Evolutionary conservation across 495 filamentous ascomycete genomes (phyloP).

Genomic region (Xylaria telfairii): DNA sequence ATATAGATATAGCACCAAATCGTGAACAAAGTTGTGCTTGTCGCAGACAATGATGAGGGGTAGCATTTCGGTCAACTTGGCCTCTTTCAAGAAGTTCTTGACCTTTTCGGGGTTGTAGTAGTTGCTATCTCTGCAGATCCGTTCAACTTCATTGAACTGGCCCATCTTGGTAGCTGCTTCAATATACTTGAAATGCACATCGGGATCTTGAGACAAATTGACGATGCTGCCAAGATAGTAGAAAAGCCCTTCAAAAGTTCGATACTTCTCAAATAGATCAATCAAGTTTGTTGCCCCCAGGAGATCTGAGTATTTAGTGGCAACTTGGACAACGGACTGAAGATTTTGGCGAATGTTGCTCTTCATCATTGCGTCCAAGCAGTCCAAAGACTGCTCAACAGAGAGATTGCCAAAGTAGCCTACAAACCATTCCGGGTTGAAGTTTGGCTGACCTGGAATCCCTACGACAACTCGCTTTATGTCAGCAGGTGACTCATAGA

Average conservation of each 20-base stretch:
- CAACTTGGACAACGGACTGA: constrained; percentile 89
- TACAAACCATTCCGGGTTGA: constrained; percentile 88
- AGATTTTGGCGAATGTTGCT: constrained; percentile 96
- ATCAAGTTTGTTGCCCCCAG: constrained; percentile 90
- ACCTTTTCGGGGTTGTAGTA: constrained; percentile 96
- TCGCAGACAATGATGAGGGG: constrained; percentile 99
- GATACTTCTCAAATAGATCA: constrained; percentile 94
- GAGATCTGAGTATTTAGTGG: constrained; percentile 97
- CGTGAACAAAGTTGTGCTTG: constrained; percentile 97
- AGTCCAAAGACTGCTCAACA: constrained; percentile 92
- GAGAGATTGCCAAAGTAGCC: constrained; percentile 92
- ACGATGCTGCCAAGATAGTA: constrained; percentile 98
- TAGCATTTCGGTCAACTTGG: constrained; percentile 87
- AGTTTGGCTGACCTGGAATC: constrained; percentile 78
- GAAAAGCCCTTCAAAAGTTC: constrained; percentile 94
- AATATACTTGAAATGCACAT: constrained; percentile 99
- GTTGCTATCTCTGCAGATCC: constrained; percentile 92
- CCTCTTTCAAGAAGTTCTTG: constrained; percentile 99
- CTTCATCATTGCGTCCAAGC: constrained; percentile 93
- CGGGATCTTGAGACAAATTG: constrained; percentile 92
- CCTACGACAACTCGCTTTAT: constrained; percentile 87
- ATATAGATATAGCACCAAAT: constrained; percentile 96
- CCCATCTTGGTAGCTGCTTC: constrained; percentile 92
- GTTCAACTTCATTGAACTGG: constrained; percentile 93
- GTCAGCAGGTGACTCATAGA: constrained; percentile 86